phyloP scores from a whole-genome alignment of 345 rosid genomes.

The sweet orange (Citrus sinensis) region DNA sequence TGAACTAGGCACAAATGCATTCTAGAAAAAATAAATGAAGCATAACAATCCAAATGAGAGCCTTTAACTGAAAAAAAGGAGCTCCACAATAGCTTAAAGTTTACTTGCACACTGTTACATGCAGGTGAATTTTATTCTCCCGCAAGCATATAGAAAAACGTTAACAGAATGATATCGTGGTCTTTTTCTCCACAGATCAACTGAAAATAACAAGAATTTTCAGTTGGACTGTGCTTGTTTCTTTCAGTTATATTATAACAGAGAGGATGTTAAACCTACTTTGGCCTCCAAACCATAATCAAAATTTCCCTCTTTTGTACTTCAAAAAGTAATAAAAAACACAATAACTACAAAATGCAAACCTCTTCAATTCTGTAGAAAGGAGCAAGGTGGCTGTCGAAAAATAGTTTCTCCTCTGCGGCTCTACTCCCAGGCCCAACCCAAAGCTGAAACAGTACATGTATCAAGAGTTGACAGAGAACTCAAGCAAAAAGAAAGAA shows the following conservation, averaged over 20 bases:
- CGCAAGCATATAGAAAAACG: not conserved
- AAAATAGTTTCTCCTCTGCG: conserved; percentile 86
- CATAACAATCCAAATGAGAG: not conserved
- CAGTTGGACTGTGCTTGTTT: not conserved
- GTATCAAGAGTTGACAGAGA: conserved; percentile 13
- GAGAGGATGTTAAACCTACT: not conserved
- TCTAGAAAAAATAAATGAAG: not conserved
- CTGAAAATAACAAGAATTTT: conserved; percentile 1
- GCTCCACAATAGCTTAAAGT: not conserved
- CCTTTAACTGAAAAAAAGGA: not conserved
- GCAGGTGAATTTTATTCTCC: not conserved
- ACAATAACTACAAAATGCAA: conserved; percentile 13
- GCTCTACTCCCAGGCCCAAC: conserved; percentile 90
- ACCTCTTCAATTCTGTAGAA: conserved; percentile 99
- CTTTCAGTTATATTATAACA: not conserved
- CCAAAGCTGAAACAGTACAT: conserved; percentile 67
- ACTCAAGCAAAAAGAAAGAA: conserved; percentile 6
- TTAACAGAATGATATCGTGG: not conserved
- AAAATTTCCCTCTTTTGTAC: not conserved
- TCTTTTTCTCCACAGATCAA: not conserved
- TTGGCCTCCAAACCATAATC: not conserved
- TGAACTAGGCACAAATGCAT: not conserved
- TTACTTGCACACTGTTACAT: not conserved
- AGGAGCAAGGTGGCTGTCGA: conserved; percentile 90
- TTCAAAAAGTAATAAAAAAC: not conserved